Evolutionary conservation across 2,329 filamentous ascomycete genomes (phyloP).

Genomic region (Colletotrichum sp.): DNA sequence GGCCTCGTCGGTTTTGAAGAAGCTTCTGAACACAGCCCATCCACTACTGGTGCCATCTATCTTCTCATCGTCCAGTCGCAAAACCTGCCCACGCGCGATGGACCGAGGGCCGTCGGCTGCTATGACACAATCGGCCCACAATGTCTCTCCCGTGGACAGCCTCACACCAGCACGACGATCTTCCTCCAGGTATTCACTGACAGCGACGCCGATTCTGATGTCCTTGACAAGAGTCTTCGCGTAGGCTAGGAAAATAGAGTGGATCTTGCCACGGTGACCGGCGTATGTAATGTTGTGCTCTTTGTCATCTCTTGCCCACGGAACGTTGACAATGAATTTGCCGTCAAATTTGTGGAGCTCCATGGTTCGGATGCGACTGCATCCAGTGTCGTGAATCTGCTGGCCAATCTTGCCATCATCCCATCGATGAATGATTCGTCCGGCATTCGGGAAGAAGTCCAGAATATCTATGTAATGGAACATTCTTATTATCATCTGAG

Average conservation of each 20-base stretch:
- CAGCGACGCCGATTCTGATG: background rate
- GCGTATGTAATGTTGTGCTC: background rate
- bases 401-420: constrained; percentile 42
- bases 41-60: background rate
- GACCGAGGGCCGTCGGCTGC: background rate
- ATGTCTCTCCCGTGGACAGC: background rate
- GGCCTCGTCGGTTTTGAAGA: background rate
- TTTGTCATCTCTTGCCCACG: background rate
- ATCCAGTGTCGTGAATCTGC: background rate
- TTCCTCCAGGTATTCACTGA: background rate
- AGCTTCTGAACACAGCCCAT: background rate
- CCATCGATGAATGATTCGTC: constrained; percentile 62
- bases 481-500: background rate
- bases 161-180: background rate
- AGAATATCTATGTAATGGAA: constrained; percentile 40
- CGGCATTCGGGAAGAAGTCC: constrained; percentile 61
- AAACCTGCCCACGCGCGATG: background rate
- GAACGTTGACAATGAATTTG: background rate
- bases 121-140: background rate
- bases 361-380: background rate
- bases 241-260: background rate
- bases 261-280: background rate
- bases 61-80: background rate
- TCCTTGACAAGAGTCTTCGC: background rate
- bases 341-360: background rate